Evolutionary conservation across 2,329 filamentous ascomycete species (phyloP), one percentile per base, ranked within the genome.

Genomic region (Aureobasidium namibiae): DNA sequence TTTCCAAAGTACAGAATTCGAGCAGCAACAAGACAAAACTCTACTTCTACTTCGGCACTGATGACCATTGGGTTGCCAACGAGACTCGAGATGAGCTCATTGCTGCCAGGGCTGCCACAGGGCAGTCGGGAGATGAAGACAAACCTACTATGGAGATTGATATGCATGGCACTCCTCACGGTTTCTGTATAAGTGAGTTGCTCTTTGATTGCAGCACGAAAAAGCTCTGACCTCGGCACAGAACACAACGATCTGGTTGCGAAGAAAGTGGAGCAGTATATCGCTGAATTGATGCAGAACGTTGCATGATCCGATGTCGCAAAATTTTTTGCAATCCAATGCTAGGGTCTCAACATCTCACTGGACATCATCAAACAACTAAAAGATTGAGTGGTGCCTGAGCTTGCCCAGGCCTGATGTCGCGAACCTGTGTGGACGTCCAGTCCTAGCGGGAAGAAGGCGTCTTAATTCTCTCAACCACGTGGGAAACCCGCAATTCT

Each of bases 51-150:
- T 86, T 84, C 68, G 82, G 80, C 1, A 72, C 78, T 36, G 72
- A 79, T 49, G 83, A 86, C 66, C 81, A 84, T 65, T 86, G 83
- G 83, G 80, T 86, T 26, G 81, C 82, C 1, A 75, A 82, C 62
- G 71, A 74, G 64, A 84, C 82, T 31, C 73, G 82, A 36, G 79
- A 85, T 64, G 76, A 77, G 41, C 72, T 86, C 38, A 78, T 85
- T 48, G 69, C 68, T 39, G 65, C 73, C 11, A 69, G 78, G 42
- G 77, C 75, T 36, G 63, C 50, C 7, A 61, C 61, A 8, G 63
- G 66, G 3, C 58, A 65, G 9, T 65, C 59, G n/a, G 67, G 67
- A 4, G 70, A 69, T 26, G 64, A 68, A 33, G 76, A 77, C 69
- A 75, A 70, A 33, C 78, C 80, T 3, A 71, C 68, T 18, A 83